These are phyloP conservation scores for Yamadazyma buinensis DNA, from an alignment of 1,139 yeast genomes.

Conservation along the genomic window DNA sequence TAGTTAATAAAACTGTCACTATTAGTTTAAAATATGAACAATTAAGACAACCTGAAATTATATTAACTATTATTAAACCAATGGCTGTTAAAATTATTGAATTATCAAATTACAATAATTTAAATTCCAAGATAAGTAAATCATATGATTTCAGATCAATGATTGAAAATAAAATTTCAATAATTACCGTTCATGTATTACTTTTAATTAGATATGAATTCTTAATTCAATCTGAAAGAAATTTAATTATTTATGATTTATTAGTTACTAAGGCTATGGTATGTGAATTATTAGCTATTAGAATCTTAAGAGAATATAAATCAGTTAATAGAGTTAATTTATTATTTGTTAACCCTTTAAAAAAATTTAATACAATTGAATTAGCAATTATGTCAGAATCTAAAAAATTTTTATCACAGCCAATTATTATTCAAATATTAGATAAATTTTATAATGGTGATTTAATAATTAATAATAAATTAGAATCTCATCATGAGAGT, in stretches of 20 bases:
- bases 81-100: slow-evolving; percentile 32
- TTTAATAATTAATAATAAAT: slow-evolving; percentile 21
- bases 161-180: slow-evolving; percentile 18
- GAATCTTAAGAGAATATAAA: slow-evolving; percentile 49
- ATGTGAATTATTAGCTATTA: slow-evolving; percentile 53
- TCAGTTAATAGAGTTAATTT: slow-evolving; percentile 42
- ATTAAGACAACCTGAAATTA: slow-evolving; percentile 51
- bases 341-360: slow-evolving; percentile 43
- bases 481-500: slow-evolving; percentile 6
- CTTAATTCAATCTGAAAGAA: slow-evolving; percentile 45
- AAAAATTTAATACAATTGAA: slow-evolving; percentile 48
- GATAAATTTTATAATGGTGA: slow-evolving; percentile 56
- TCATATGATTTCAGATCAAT: slow-evolving; percentile 6
- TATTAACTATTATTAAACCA: slow-evolving; percentile 49
- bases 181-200: slow-evolving; percentile 29
- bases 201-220: slow-evolving; percentile 41
- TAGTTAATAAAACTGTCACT: slow-evolving; percentile 39
- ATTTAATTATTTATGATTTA: slow-evolving; percentile 48
- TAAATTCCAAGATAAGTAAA: slow-evolving; percentile 11
- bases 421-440: slow-evolving; percentile 47
- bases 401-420: slow-evolving; percentile 54
- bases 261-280: slow-evolving; percentile 49
- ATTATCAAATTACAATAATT: slow-evolving; percentile 15
- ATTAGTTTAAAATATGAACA: slow-evolving; percentile 54
- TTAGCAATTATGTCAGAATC: slow-evolving; percentile 53